Conservation (phyloP, 345 rosid species). For the Salix purpurea region DNA sequence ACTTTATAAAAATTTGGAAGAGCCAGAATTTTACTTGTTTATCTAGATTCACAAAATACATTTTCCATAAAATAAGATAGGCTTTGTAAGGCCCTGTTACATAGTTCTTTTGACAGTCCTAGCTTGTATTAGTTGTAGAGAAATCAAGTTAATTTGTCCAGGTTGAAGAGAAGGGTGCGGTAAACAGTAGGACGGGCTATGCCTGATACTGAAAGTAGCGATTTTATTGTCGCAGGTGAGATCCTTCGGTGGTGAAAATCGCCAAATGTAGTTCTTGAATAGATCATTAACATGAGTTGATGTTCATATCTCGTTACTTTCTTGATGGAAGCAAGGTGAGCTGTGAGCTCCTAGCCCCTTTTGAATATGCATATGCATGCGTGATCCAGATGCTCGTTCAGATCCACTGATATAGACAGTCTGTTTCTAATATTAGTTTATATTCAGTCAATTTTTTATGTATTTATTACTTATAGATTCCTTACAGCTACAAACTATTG, state of each 20-base stretch:
- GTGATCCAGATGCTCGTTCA: neutral
- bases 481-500: too few species aligned
- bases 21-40: too few species aligned
- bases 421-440: neutral
- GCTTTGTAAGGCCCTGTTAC: neutral
- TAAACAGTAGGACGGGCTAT: neutral
- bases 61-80: too few species aligned
- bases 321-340: constrained; percentile 97
- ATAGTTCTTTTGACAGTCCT: neutral
- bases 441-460: neutral
- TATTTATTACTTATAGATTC: too few species aligned
- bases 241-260: constrained; percentile 96
- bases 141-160: constrained; percentile 5
- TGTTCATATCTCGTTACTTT: constrained; percentile 74
- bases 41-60: too few species aligned
- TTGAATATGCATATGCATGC: neutral
- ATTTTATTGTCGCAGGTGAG: constrained; percentile 56
- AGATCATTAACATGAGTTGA: constrained; percentile 91
- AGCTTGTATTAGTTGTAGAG: neutral
- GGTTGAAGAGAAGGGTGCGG: neutral
- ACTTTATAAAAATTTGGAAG: rapidly evolving
- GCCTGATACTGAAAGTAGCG: constrained; percentile 13
- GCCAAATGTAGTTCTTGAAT: constrained; percentile 58
- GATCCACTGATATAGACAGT: neutral
- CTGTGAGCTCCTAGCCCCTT: constrained; percentile 49